Conservation (phyloP, 2,329 filamentous ascomycete species). For the Ascochyta fabae region DNA sequence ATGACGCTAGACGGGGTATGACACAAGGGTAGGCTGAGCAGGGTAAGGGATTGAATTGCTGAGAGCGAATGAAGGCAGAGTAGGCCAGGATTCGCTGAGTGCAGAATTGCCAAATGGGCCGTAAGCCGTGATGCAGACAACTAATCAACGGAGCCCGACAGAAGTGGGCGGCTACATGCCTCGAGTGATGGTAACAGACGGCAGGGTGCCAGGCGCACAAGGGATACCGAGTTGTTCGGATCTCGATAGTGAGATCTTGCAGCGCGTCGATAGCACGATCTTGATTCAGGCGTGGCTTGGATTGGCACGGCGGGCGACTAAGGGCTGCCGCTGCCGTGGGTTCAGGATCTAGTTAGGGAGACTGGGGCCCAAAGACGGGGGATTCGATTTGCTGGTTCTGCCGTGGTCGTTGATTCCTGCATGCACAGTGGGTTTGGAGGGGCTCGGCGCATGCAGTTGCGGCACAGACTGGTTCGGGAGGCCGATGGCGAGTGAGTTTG, state of each 20-base stretch:
- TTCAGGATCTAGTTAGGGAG: not conserved
- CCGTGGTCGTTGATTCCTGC: constrained; percentile 4
- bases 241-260: constrained; percentile 17
- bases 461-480: constrained; percentile 6
- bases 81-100: constrained; percentile 20
- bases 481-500: not conserved
- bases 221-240: not conserved
- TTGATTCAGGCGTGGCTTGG: not conserved
- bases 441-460: constrained; percentile 6
- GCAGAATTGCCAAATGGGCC: constrained; percentile 1
- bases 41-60: constrained; percentile 12
- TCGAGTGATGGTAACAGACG: not conserved
- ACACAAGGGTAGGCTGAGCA: constrained; percentile 19
- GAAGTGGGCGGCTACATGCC: constrained; percentile 15
- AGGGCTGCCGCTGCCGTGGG: constrained; percentile 1
- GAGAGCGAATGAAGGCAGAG: constrained; percentile 19
- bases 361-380: constrained; percentile 4
- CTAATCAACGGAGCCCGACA: not conserved
- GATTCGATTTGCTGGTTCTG: not conserved
- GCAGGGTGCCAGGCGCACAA: constrained; percentile 5
- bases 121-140: not conserved
- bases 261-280: constrained; percentile 15
- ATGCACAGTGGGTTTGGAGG: constrained; percentile 12
- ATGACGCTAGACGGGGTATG: constrained; percentile 9
- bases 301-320: not conserved